Conservation (phyloP, 208 protist genomes). For the Acanthamoeba healyi region DNA sequence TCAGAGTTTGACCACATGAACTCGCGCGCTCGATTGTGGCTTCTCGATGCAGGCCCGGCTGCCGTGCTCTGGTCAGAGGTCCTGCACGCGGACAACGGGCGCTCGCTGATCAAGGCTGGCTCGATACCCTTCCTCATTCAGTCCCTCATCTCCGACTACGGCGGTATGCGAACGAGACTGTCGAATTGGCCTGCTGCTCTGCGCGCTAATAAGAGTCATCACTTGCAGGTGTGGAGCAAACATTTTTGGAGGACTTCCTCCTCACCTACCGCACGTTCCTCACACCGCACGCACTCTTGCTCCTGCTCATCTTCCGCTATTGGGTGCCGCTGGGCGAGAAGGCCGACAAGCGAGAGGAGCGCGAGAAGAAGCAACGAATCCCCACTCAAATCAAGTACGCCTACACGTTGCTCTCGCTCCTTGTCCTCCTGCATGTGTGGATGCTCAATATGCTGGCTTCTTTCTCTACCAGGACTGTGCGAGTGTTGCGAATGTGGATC, state of each 20-base stretch:
- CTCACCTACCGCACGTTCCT: conserved; percentile 66
- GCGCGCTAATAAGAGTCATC: no score
- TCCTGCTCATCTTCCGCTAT: conserved; percentile 13
- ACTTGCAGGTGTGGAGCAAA: background rate
- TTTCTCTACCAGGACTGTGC: conserved; percentile 22
- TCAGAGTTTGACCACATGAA: no score
- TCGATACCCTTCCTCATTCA: conserved; percentile 20
- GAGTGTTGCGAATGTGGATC: conserved; percentile 43
- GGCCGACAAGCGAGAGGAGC: background rate
- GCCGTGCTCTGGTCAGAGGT: conserved; percentile 16
- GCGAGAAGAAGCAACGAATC: conserved; percentile 6
- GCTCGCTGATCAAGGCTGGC: conserved; percentile 38
- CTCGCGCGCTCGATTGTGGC: background rate
- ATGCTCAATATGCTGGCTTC: background rate
- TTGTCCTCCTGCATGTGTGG: background rate
- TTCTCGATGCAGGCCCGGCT: background rate
- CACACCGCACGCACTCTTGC: conserved; percentile 6
- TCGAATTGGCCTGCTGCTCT: no score
- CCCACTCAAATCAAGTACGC: conserved; percentile 40
- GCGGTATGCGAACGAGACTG: no score
- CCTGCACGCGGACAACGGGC: conserved; percentile 16
- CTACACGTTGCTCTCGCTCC: background rate
- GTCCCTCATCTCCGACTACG: conserved; percentile 8
- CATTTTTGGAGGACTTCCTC: conserved; percentile 67
- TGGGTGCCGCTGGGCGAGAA: conserved; percentile 15